Conservation (phyloP, 305 asterid genomes). For the Ajuga reptans region DNA sequence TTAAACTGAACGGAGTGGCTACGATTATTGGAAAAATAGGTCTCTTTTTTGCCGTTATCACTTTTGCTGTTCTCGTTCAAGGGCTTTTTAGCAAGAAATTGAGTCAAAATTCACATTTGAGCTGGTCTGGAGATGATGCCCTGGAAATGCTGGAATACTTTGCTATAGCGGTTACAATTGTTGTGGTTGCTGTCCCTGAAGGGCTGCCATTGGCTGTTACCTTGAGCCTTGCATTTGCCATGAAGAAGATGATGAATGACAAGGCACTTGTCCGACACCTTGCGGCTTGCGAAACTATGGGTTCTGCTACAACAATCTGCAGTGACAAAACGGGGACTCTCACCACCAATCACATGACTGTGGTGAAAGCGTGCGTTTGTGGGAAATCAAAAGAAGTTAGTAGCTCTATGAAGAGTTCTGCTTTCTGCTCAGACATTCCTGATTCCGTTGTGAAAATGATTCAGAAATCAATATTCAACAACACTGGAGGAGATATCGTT, state of each 20-base stretch:
- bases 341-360: conserved; percentile 88
- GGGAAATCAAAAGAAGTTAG: conserved; percentile 44
- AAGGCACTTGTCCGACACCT: conserved; percentile 92
- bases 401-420: conserved; percentile 35
- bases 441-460: conserved; percentile 43
- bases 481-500: conserved; percentile 93
- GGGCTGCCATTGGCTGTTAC: conserved; percentile 96
- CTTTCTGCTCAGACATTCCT: conserved; percentile 51
- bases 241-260: conserved; percentile 99
- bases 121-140: conserved; percentile 78
- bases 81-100: conserved; percentile 59
- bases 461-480: conserved; percentile 65
- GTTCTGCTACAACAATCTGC: conserved; percentile 90
- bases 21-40: conserved; percentile 95
- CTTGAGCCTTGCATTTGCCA: conserved; percentile 92
- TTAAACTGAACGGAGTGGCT: conserved; percentile 87
- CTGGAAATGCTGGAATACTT: conserved; percentile 82
- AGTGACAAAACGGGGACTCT: conserved; percentile 96
- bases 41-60: conserved; percentile 79
- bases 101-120: conserved; percentile 48
- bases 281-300: conserved; percentile 99
- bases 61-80: conserved; percentile 83
- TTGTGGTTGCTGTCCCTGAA: conserved; percentile 97
- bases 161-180: conserved; percentile 93
- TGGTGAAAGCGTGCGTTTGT: conserved; percentile 68